Percentiles rank a stretch among this genome's conserved stretches.
phyloP scores from a whole-genome alignment of 2,329 filamentous ascomycete genomes.

The Drechslera avenae region DNA sequence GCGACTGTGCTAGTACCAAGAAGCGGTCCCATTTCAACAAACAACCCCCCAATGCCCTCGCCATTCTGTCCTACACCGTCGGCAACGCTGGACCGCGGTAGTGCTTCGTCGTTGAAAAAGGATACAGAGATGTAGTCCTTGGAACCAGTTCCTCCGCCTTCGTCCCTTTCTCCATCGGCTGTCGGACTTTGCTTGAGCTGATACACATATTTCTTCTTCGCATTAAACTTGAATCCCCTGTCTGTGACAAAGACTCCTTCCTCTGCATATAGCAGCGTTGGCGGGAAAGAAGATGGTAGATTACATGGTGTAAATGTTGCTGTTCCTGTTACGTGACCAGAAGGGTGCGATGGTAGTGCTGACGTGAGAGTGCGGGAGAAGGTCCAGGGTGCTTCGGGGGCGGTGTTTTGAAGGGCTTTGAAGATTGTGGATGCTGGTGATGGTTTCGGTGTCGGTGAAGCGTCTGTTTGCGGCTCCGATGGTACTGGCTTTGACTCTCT shows the following conservation, averaged over 20 bases:
- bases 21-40: constrained; percentile 69
- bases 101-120: constrained; percentile 26
- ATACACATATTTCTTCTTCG: constrained; percentile 72
- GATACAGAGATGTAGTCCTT: constrained; percentile 13
- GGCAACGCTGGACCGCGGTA: background rate
- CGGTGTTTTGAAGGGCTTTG: background rate
- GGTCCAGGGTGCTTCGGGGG: constrained; percentile 58
- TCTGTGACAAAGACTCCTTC: constrained; percentile 67
- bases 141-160: background rate
- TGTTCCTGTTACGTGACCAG: constrained; percentile 68
- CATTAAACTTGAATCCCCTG: constrained; percentile 61
- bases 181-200: constrained; percentile 58
- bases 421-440: constrained; percentile 23
- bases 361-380: constrained; percentile 64
- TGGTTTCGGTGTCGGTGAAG: background rate
- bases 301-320: constrained; percentile 67
- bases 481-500: too few relatives aligned
- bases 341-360: constrained; percentile 64
- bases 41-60: constrained; percentile 71
- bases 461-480: background rate
- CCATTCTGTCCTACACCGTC: constrained; percentile 15
- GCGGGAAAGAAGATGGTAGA: background rate
- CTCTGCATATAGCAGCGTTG: constrained; percentile 72
- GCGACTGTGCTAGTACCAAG: constrained; percentile 21
- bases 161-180: background rate